phyloP scores from a whole-genome alignment of 768 basidiomycete genomes.

The Boletus coccyginus region DNA sequence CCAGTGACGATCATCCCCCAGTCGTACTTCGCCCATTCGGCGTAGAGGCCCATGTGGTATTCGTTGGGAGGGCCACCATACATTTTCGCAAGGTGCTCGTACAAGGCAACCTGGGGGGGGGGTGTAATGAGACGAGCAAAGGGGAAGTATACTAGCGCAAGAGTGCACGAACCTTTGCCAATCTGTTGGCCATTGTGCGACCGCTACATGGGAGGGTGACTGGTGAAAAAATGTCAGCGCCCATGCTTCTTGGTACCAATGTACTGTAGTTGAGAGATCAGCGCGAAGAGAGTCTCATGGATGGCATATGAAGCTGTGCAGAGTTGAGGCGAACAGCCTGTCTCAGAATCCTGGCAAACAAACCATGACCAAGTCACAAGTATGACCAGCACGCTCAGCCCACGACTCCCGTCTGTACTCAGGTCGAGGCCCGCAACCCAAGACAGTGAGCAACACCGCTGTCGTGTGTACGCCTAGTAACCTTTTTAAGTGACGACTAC shows the following conservation, averaged over 20 bases:
- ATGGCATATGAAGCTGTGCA: neutral
- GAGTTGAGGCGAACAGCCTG: no score
- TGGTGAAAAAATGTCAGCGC: conserved; percentile 20
- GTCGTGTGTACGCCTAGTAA: neutral
- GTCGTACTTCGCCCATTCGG: conserved; percentile 65
- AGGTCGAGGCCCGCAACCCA: conserved; percentile 32
- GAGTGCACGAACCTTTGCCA: conserved; percentile 47
- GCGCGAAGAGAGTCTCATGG: neutral
- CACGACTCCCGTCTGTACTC: conserved; percentile 33
- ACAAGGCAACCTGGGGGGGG: conserved; percentile 72
- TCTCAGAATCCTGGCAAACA: neutral
- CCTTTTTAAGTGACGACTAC: conserved; percentile 46
- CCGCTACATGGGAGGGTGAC: conserved; percentile 34
- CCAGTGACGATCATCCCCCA: conserved; percentile 94
- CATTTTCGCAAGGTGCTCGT: conserved; percentile 72
- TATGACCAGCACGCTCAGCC: conserved; percentile 4
- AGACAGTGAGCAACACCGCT: conserved; percentile 23
- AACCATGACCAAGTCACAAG: neutral
- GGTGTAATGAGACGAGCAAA: neutral
- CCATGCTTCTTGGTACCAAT: conserved; percentile 8
- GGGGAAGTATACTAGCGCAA: neutral
- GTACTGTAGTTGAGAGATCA: neutral
- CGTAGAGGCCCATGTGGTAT: conserved; percentile 63
- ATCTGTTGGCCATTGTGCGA: conserved; percentile 41
- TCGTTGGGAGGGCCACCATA: conserved; percentile 71